Evolutionary conservation across 2,329 filamentous ascomycete genomes (phyloP).

Genomic region (Aspergillus latus): DNA sequence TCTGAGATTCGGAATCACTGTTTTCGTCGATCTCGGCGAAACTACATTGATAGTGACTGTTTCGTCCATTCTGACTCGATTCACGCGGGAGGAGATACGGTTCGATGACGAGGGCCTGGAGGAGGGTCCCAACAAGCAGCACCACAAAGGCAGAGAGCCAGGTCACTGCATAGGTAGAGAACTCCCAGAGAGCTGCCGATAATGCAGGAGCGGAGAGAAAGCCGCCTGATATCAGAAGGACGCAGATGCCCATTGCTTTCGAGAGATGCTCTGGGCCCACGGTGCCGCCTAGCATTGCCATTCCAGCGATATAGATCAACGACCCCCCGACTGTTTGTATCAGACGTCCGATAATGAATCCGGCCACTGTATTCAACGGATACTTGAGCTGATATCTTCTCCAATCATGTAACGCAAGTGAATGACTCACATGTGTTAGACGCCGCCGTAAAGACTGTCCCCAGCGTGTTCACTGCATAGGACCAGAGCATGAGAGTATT

Average conservation of each 20-base stretch:
- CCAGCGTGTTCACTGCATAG: background rate
- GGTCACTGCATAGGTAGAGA: background rate
- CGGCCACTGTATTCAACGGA: background rate
- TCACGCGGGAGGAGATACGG: background rate
- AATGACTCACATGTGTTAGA: background rate
- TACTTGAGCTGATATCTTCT: background rate
- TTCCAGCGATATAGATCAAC: background rate
- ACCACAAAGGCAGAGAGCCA: background rate
- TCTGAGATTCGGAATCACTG: too few relatives aligned
- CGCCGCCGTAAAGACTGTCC: background rate
- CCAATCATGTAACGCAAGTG: background rate
- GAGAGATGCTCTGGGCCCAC: background rate
- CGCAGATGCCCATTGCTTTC: background rate
- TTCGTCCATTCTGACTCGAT: too few relatives aligned
- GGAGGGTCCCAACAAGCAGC: background rate
- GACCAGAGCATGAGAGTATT: background rate
- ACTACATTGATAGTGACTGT: too few relatives aligned
- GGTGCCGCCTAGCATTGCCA: background rate
- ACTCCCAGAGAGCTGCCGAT: constrained; percentile 1
- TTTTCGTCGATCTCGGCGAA: too few relatives aligned
- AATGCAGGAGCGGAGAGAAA: background rate
- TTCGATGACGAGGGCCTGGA: background rate
- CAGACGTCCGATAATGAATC: background rate
- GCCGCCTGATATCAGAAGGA: background rate
- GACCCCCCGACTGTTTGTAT: background rate